Percentiles rank a stretch among this genome's conserved stretches.
phyloP scores from a whole-genome alignment of 306 rosid species.

The Cucurbita argyrosperma region DNA sequence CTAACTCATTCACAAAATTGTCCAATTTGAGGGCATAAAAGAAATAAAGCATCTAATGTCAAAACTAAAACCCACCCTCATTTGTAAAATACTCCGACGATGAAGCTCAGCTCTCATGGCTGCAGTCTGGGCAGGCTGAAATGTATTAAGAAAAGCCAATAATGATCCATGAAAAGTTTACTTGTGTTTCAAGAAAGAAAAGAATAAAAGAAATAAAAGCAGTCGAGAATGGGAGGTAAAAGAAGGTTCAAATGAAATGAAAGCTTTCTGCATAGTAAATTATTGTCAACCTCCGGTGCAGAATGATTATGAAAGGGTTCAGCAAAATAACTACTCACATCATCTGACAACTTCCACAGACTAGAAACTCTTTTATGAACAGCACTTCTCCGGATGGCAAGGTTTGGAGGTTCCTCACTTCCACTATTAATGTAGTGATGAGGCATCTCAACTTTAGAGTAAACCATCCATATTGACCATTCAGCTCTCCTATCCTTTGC shows the following conservation, averaged over 20 bases:
- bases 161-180: not conserved
- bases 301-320: not conserved
- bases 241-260: not conserved
- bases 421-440: conserved; percentile 54
- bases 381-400: conserved; percentile 31
- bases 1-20: not conserved
- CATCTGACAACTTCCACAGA: conserved; percentile 60
- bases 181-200: conserved; percentile 4
- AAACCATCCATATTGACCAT: conserved; percentile 96
- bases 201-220: not conserved
- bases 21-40: not conserved
- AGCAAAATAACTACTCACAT: conserved; percentile 37
- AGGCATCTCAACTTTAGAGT: conserved; percentile 93
- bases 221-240: not conserved
- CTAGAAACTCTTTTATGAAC: conserved; percentile 44
- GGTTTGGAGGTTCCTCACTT: conserved; percentile 35
- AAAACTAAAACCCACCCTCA: conserved; percentile 46
- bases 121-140: conserved; percentile 62
- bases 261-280: not conserved
- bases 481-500: conserved; percentile 70
- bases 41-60: conserved; percentile 3
- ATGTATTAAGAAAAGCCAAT: not conserved
- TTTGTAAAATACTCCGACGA: conserved; percentile 72
- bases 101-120: conserved; percentile 74
- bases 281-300: not conserved